Base-by-base conservation (phyloP, 2,329 filamentous ascomycete species). In the Exophiala oligosperma region DNA sequence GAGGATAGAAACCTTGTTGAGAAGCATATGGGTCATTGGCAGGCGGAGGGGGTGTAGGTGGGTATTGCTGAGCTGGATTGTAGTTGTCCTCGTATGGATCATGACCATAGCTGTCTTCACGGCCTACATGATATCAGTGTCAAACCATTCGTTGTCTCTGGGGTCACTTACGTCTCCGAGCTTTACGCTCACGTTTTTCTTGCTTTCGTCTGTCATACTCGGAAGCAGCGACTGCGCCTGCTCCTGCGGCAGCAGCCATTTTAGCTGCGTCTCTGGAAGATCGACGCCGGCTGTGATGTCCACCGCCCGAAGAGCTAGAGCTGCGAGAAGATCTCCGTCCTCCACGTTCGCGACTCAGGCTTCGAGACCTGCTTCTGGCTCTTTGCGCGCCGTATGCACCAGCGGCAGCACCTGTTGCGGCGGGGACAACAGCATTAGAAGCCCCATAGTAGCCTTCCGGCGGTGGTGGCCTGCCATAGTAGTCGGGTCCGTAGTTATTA, bases 221-320 rank as follows among this genome's bases (percentile, higher is more conserved):
- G 67, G 84, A 79, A 14, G 82, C 82, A 46, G 81, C 81, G 62
- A 83, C 73, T 24, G 81, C 83, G 51, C 80, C 81, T 21, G 79
- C 82, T 52, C 80, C 82, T 59, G 84, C 84, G 51, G 82, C 82
- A 28, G 83, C 77, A 26, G 81, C 83, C 26, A 81, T 81, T 59
- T 79, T 79, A 21, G 82, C 82, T 26, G 83, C 57, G 7, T 73
- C 74, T 40, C 72, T 72, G 29, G 57, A 56, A n/a, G 74, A 75
- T 28, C 73, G 70, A 56, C 74, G 74, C 49, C 71, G 72, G 59
- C 72, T 73, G 59, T 69, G 68, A 40, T 72, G 67, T 37, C 70
- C 69, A 47, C 68, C 69, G 17, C 74, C 74, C 17, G 72, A 74
- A 51, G 70, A 70, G 54, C 69, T 70, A 41, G 68, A 71, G 61